These are phyloP conservation scores for Microsporum ferrugineum DNA, from an alignment of 2,329 filamentous ascomycete species.

Conservation along the genomic window DNA sequence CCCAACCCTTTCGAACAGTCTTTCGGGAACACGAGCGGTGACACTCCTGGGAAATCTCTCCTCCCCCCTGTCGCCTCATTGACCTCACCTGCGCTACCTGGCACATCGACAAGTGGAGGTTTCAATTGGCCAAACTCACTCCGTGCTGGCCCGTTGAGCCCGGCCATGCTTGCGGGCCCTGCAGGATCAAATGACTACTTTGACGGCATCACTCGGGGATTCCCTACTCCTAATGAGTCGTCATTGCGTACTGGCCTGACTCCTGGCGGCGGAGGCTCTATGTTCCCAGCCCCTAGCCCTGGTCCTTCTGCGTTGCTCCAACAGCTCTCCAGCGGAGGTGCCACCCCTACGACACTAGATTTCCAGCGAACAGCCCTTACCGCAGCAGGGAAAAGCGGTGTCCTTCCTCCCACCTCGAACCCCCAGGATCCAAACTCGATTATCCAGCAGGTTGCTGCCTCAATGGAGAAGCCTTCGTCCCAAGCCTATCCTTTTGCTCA, in stretches of 20 bases:
- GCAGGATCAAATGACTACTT: slow-evolving; percentile 71
- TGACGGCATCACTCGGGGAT: slow-evolving; percentile 63
- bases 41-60: slow-evolving; percentile 72
- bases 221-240: slow-evolving; percentile 93
- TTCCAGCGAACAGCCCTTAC: slow-evolving; percentile 89
- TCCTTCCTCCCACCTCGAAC: slow-evolving; percentile 30
- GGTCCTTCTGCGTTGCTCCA: slow-evolving; percentile 66
- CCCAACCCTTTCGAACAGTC: slow-evolving; percentile 97
- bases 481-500: slow-evolving; percentile 62
- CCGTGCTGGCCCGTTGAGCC: slow-evolving; percentile 83
- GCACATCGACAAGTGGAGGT: slow-evolving; percentile 54
- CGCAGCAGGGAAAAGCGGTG: slow-evolving; percentile 53
- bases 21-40: slow-evolving; percentile 57
- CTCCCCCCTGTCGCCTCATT: slow-evolving; percentile 82
- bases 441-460: slow-evolving; percentile 24
- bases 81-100: slow-evolving; percentile 78
- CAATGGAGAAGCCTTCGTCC: slow-evolving; percentile 40
- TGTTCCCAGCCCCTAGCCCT: slow-evolving; percentile 88
- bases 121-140: slow-evolving; percentile 80
- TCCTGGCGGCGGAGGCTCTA: slow-evolving; percentile 87
- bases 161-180: slow-evolving; percentile 89
- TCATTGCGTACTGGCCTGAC: slow-evolving; percentile 77
- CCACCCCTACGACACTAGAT: slow-evolving; percentile 81
- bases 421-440: slow-evolving; percentile 31
- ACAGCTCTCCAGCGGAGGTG: slow-evolving; percentile 64